Base-by-base conservation (phyloP, 2,329 filamentous ascomycete species). In the Zymoseptoria passerinii region DNA sequence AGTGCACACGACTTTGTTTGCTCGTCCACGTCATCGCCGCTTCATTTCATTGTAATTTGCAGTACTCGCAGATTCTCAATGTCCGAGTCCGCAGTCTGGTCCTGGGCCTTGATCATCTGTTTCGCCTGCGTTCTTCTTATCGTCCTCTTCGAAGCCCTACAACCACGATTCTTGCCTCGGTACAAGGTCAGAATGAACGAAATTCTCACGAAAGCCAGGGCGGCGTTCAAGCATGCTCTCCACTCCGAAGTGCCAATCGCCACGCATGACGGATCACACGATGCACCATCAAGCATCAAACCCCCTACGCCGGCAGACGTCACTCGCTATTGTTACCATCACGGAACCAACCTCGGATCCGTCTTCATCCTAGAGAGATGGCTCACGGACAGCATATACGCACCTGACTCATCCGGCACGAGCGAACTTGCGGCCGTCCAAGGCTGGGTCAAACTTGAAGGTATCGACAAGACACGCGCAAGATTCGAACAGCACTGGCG, bases 341-440 rank as follows among this genome's bases (percentile, higher is more conserved):
- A 84, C 66, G 83, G 81, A 7, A 77, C 77, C 0, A 85, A 85
- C 59, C 73, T 85, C 2, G 82, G 83, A 48, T 78, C 79, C 8
- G 75, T 83, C 51, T 85, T 83, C 67, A 77, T 83, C n/a, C 76
- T 84, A 4, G 83, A 85, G 66, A 76, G 78, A 67, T 85, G 82
- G 82, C 74, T 85, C 3, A 77, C 75, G 49, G 71, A 72, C 1
- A 77, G 73, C 57, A 78, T 81, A 68, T 84, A 80, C 62, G 75
- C 76, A 2, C 68, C 73, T 1, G 10, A 68, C 74, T 8, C 75
- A 74, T 5, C 60, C 27, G 70, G 72, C 7, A 74, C 74, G 16
- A 79, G 76, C 60, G 83, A 85, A 66, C 71, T 83, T 10, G 80
- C 78, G 60, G 78, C 80, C 54, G 78, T 81, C 1, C 76, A 75